These are phyloP conservation scores for Lasiodiplodia hormozganensis DNA, from an alignment of 2,329 filamentous ascomycete species.

Conservation along the genomic window DNA sequence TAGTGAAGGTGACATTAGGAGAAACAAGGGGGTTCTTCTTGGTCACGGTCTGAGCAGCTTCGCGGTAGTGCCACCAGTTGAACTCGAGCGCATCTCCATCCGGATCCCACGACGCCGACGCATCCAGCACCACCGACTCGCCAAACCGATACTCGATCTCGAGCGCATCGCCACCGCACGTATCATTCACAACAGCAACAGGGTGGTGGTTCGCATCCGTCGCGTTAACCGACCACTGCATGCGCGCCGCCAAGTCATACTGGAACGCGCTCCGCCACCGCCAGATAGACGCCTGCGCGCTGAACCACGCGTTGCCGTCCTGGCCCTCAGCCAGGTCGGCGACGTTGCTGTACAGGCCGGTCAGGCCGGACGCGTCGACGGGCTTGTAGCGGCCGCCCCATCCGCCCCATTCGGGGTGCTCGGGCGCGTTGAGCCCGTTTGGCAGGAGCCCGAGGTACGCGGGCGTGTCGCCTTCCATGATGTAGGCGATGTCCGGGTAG, in stretches of 20 bases:
- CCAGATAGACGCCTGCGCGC: constrained; percentile 49
- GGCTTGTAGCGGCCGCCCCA: constrained; percentile 53
- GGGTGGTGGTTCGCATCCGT: constrained; percentile 33
- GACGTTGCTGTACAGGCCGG: constrained; percentile 41
- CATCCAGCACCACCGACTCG: constrained; percentile 31
- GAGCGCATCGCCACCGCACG: constrained; percentile 24
- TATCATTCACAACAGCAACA: constrained; percentile 32
- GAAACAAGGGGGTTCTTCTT: constrained; percentile 1
- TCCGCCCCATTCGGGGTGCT: constrained; percentile 49
- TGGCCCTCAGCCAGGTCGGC: constrained; percentile 44
- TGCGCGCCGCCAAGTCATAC: constrained; percentile 52
- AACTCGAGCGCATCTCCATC: constrained; percentile 32
- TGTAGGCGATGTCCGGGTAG: constrained; percentile 55
- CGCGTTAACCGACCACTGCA: constrained; percentile 45
- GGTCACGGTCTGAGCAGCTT: background rate
- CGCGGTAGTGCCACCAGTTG: constrained; percentile 34
- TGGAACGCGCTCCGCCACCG: constrained; percentile 52
- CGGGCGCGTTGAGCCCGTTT: constrained; percentile 49
- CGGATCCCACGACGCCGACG: constrained; percentile 32
- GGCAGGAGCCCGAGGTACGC: constrained; percentile 51
- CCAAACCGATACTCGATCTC: constrained; percentile 25
- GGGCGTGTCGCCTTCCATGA: constrained; percentile 56
- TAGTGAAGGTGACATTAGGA: constrained; percentile 20
- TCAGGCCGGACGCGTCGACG: constrained; percentile 32
- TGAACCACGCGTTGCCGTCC: constrained; percentile 42